A percentile compares a stretch with the other conserved stretches of the same genome.
These are phyloP conservation scores for Tricholoma furcatifolium DNA, from an alignment of 768 basidiomycete species.

Conservation along the genomic window DNA sequence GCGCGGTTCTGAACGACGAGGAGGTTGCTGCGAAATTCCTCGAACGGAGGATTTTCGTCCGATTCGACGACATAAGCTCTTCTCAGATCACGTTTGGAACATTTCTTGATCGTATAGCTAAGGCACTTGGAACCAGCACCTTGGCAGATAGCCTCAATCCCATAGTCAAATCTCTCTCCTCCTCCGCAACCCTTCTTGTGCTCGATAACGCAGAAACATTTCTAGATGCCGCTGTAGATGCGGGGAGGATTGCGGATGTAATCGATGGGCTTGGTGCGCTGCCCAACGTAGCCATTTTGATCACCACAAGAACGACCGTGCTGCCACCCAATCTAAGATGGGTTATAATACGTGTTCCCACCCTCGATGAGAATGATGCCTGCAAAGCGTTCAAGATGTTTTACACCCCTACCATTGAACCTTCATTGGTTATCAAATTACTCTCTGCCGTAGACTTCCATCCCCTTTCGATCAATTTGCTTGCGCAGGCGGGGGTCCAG, in stretches of 20 bases:
- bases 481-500: conserved; percentile 10
- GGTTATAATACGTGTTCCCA: conserved; percentile 3
- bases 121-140: background rate
- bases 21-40: background rate
- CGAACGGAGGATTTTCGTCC: conserved; percentile 4
- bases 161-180: background rate
- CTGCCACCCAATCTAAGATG: conserved; percentile 10
- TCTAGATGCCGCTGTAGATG: conserved; percentile 11
- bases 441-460: too few species aligned
- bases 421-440: background rate
- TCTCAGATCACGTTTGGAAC: too few species aligned
- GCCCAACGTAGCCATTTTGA: too few species aligned
- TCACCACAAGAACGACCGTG: too few species aligned
- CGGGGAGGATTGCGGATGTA: conserved; percentile 1
- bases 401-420: conserved; percentile 1
- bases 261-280: conserved; percentile 11
- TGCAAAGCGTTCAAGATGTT: conserved; percentile 6
- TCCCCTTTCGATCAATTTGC: too few species aligned
- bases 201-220: conserved; percentile 17
- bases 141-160: background rate
- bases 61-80: conserved; percentile 7
- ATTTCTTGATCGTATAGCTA: conserved; percentile 6
- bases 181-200: conserved; percentile 6
- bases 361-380: conserved; percentile 7
- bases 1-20: conserved; percentile 2